Base-by-base conservation (phyloP, 169 alveolate species). In the Cryptosporidium felis region DNA sequence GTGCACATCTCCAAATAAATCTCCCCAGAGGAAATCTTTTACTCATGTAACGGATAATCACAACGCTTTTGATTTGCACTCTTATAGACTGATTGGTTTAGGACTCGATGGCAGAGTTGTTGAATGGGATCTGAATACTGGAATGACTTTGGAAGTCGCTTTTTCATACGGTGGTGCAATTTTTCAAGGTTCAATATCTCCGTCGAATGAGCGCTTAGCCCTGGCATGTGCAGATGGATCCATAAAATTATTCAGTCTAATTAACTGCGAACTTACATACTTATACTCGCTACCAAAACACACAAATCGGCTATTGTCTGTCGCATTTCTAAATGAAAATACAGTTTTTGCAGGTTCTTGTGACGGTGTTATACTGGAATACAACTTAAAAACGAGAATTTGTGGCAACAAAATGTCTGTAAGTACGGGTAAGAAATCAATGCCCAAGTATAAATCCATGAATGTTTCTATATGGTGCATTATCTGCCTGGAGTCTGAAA, bases 141-240 rank as follows among this genome's bases (percentile, higher is more conserved):
- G 85, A 0, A 51, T 34, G 49, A 45, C 23, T 8, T 38, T 53
- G n/a, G 74, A 21, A n/a, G 56, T n/a, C 38, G 26, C 61, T 18
- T n/a, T 74, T 8, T 74, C 85, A 21, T 53, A 53, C 56, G 85
- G 85, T 10, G 85, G 85, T 4, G 85, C 85, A 12, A 74, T 74
- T 12, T 74, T 74, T 74, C 85, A 74, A 56, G 85, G 85, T 38
- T 18, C 74, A 23, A 21, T 74, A 34, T 74, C 85, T 21, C 85
- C 85, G 21, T 53, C 65, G 4, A 45, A 32, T 10, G 56, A 41
- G 14, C 32, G 42, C 18, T 38, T 74, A 40, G 85, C 85, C 1
- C 18, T 74, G 40, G 85, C 85, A 53, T 74, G 85, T 53, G 67
- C 85, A 12, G 85, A 74, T 74, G 85, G 85, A 30, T 74, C 85